Evolutionary conservation across 2,329 filamentous ascomycete genomes (phyloP).

Genomic region (Fusarium buharicum): DNA sequence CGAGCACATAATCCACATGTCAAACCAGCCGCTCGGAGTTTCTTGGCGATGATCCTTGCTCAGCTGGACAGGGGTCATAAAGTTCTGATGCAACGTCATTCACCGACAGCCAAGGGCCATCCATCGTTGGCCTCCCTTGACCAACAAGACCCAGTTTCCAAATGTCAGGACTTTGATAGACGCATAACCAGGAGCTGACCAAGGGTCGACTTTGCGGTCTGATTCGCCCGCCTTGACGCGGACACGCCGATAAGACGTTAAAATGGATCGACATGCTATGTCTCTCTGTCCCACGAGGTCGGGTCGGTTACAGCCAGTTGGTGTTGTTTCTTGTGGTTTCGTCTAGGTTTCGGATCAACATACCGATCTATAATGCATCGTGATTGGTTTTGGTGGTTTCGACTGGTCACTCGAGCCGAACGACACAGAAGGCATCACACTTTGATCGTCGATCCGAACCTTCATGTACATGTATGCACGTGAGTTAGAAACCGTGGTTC

Average conservation of each 20-base stretch:
- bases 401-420: slow-evolving; percentile 1
- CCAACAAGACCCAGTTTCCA: slow-evolving; percentile 8
- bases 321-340: slow-evolving; percentile 17
- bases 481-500: neutral
- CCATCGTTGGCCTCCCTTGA: slow-evolving; percentile 30
- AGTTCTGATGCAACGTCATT: slow-evolving; percentile 30
- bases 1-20: slow-evolving; percentile 2
- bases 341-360: slow-evolving; percentile 20
- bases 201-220: neutral
- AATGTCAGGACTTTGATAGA: slow-evolving; percentile 4
- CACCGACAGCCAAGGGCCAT: neutral
- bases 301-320: slow-evolving; percentile 16
- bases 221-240: slow-evolving; percentile 31
- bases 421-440: slow-evolving; percentile 13
- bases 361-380: slow-evolving; percentile 2
- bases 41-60: slow-evolving; percentile 34
- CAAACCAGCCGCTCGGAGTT: slow-evolving; percentile 19
- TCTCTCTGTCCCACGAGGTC: slow-evolving; percentile 24
- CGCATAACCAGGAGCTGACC: slow-evolving; percentile 19
- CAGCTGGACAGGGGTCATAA: slow-evolving; percentile 38
- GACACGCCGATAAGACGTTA: slow-evolving; percentile 25
- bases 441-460: slow-evolving; percentile 10
- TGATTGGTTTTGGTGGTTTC: slow-evolving; percentile 20
- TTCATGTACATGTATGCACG: neutral
- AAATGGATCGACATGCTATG: slow-evolving; percentile 25